phyloP scores from a whole-genome alignment of 495 filamentous ascomycete genomes.

The Achaetomiella virescens region DNA sequence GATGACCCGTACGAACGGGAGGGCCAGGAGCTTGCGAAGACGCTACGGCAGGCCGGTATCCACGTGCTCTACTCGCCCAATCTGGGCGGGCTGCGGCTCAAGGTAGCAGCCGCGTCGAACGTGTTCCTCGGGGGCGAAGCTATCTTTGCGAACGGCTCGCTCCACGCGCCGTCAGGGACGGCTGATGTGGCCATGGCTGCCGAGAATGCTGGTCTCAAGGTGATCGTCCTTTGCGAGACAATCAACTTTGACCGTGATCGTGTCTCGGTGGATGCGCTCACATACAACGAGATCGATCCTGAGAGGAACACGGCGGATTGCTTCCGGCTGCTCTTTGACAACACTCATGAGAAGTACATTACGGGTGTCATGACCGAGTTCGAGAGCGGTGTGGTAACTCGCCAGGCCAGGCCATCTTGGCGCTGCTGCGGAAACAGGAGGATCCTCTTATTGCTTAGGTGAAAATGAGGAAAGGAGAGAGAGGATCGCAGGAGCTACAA shows the following conservation, averaged over 20 bases:
- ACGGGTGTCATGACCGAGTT: slow-evolving; percentile 87
- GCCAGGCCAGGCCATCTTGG: slow-evolving; percentile 74
- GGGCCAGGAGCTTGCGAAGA: slow-evolving; percentile 66
- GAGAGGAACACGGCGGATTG: slow-evolving; percentile 49
- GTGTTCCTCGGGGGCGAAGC: slow-evolving; percentile 84
- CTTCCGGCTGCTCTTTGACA: slow-evolving; percentile 86
- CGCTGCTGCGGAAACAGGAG: slow-evolving; percentile 44
- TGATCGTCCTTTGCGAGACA: slow-evolving; percentile 88
- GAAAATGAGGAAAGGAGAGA: background rate
- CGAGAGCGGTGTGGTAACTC: slow-evolving; percentile 55
- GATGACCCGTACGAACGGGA: slow-evolving; percentile 72
- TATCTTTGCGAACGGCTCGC: slow-evolving; percentile 81
- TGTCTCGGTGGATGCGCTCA: slow-evolving; percentile 83
- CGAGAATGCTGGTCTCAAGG: slow-evolving; percentile 64
- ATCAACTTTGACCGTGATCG: slow-evolving; percentile 86
- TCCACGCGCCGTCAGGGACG: slow-evolving; percentile 84
- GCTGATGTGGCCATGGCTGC: slow-evolving; percentile 85
- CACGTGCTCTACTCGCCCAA: slow-evolving; percentile 71
- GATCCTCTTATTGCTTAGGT: slow-evolving; percentile 37
- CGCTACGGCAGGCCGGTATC: slow-evolving; percentile 61
- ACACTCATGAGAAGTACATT: slow-evolving; percentile 84
- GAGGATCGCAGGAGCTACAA: background rate
- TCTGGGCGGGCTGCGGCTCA: slow-evolving; percentile 64
- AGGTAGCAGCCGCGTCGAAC: slow-evolving; percentile 67
- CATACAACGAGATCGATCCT: slow-evolving; percentile 82